Evolutionary conservation across 225 moss, liverwort and hornwort species (phyloP).

Genomic region (Straminergon stramineum): DNA sequence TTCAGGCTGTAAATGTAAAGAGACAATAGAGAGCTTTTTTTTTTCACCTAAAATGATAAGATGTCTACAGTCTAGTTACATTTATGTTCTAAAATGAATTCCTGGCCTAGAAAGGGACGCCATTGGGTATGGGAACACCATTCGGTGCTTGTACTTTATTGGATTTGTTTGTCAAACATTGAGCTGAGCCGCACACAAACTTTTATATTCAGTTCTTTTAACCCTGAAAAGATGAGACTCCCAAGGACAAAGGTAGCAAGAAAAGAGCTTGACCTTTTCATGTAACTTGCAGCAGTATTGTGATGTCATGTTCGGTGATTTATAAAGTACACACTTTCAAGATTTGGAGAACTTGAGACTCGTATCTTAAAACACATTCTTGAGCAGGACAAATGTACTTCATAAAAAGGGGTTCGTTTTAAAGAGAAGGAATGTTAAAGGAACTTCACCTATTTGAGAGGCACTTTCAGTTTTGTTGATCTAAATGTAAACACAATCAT

Average conservation of each 20-base stretch:
- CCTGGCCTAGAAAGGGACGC: too few species aligned
- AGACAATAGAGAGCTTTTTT: too few species aligned
- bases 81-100: too few species aligned
- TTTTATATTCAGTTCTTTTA: background rate
- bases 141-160: too few species aligned
- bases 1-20: too few species aligned
- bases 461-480: background rate
- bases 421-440: background rate
- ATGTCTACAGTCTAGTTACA: too few species aligned
- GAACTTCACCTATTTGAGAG: background rate
- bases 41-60: too few species aligned
- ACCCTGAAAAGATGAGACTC: background rate
- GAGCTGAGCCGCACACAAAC: rapidly evolving
- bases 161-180: background rate
- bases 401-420: background rate
- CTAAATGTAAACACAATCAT: background rate
- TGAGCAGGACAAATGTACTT: background rate
- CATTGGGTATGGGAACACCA: too few species aligned
- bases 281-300: background rate
- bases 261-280: background rate
- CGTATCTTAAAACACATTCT: background rate
- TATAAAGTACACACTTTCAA: background rate
- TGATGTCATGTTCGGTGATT: background rate
- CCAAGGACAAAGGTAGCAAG: rapidly evolving
- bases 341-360: background rate